Evolutionary conservation across 140 eudicot genomes (phyloP), one percentile per base, ranked within the genome.

Genomic region (Ambrosia hybrid): DNA sequence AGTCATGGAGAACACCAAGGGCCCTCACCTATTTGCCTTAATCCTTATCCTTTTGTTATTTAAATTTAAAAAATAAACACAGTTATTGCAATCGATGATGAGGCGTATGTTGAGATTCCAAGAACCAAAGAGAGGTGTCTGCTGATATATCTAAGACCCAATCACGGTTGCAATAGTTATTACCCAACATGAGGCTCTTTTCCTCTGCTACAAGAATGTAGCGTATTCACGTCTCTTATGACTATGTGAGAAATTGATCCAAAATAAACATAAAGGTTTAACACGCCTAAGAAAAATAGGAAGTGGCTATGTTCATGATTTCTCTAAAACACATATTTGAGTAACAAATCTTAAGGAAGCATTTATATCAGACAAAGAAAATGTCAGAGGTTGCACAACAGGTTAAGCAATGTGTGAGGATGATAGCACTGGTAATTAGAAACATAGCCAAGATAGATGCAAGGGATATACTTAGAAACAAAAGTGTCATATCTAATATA

Each of bases 321-420:
- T 6, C 48, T 43, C 11, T 43, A 8, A 57, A 17, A 21, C 17
- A 12, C 3, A 3, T 8, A 13, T 49, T 49, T 51, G 55, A 30
- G 13, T 21, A 37, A 26, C 57, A n/a, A 49, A 30, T 68, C 60
- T 49, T 30, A 30, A 53, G 11, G 34, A 64, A 52, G 15, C 43
- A 13, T 65, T 55, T 21, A 36, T 15, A 68, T 13, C 48, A 57
- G 14, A 68, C 55, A 69, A 26, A 68, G 9, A 61, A 14, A 38
- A 30, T 3, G n/a, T n/a, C n/a, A n/a, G n/a, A n/a, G n/a, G n/a
- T n/a, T n/a, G n/a, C n/a, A n/a, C n/a, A n/a, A n/a, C n/a, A n/a
- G n/a, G n/a, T n/a, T n/a, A n/a, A n/a, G n/a, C n/a, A n/a, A 46
- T 2, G 4, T 48, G n/a, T 9, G 53, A 48, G 3, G 10, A 41